Evolutionary conservation across 805 yeast species (phyloP), one percentile per base, ranked within the genome.

Genomic region (Cyberlindnera misumaiensis): DNA sequence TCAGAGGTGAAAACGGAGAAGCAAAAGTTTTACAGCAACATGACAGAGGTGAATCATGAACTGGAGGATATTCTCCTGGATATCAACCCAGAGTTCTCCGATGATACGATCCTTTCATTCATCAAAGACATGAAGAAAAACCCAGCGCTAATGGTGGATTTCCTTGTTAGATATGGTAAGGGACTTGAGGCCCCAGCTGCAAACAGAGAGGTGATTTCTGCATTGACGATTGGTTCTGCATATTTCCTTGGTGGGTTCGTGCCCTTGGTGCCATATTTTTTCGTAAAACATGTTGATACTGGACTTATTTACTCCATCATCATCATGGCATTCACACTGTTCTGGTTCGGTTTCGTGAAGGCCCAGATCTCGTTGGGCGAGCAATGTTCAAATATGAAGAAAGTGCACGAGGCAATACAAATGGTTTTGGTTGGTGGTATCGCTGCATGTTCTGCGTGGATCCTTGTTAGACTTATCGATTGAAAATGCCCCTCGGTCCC

Each of bases 401-500:
- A 81, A 54, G 63, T 82, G 4, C 64, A 68, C 36, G 96, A 89
- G 60, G 97, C 97, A 32, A 41, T 82, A 14, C 94, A 87, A 63
- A 90, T 93, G 97, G 79, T 87, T 38, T 62, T 82, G n/a, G 89
- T 86, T 36, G 98, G 98, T 29, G 94, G 97, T n/a, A 66, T 83
- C 25, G 97, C 98, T 16, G 97, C 98, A 4, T 95, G 96, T 4
- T 84, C 95, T 17, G 98, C 98, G 10, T 90, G 96, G 95, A 77
- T 76, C 32, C 74, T 89, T 57, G 98, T 90, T 26, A 82, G 79
- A 58, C 59, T 81, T 46, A 78, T 90, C 44, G 96, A 80, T 45
- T 65, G 33, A 42, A 18, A 26, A 20, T 20, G 24, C 5, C 24
- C 24, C 24, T 20, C 24, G 24, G 24, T 20, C 24, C 24, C 24